phyloP scores from a whole-genome alignment of 345 rosid genomes.

The Lepidium aucheri region DNA sequence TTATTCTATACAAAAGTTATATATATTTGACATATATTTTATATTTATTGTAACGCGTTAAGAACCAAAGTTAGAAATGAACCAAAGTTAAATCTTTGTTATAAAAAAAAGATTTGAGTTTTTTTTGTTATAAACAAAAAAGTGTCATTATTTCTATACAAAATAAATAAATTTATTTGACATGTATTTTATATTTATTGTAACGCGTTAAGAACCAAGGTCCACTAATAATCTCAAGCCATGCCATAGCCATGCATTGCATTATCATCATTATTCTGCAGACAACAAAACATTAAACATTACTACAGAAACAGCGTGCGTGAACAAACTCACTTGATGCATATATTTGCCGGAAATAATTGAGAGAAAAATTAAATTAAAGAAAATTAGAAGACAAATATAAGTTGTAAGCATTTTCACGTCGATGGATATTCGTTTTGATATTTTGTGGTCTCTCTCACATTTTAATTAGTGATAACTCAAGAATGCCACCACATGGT shows the following conservation, averaged over 20 bases:
- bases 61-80: too few species aligned
- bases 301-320: constrained; percentile 15
- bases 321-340: constrained; percentile 21
- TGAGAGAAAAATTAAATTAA: neutral
- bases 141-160: too few species aligned
- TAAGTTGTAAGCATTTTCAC: constrained; percentile 11
- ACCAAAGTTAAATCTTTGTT: too few species aligned
- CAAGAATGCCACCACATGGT: constrained; percentile 26
- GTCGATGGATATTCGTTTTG: constrained; percentile 25
- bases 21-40: too few species aligned
- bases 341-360: constrained; percentile 27
- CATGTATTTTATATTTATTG: neutral
- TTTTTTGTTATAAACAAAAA: too few species aligned
- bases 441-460: constrained; percentile 7
- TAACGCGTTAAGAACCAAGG: constrained; percentile 14
- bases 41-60: too few species aligned
- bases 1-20: too few species aligned
- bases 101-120: too few species aligned
- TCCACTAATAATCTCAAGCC: constrained; percentile 13
- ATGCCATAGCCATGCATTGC: constrained; percentile 22
- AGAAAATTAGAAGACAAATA: constrained; percentile 19
- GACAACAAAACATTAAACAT: constrained; percentile 28
- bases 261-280: constrained; percentile 11
- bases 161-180: too few species aligned
- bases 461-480: constrained; percentile 14